Conservation (phyloP, 2,329 filamentous ascomycete genomes). For the Cercospora sojina region DNA sequence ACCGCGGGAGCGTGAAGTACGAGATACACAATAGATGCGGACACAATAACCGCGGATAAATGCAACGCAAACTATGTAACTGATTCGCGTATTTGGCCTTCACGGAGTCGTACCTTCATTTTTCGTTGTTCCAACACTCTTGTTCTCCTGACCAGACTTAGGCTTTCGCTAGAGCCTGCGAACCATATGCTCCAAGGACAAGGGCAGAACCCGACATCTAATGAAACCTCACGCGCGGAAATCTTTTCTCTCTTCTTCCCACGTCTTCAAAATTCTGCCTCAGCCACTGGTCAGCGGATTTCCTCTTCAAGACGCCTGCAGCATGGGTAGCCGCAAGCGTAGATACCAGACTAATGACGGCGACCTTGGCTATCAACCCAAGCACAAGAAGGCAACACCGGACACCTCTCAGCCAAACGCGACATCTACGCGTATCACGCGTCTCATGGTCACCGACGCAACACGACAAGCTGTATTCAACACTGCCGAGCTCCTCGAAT, state of each 20-base stretch:
- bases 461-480: constrained; percentile 1
- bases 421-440: neutral
- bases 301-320: neutral
- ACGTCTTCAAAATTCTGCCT: neutral
- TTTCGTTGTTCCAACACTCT: neutral
- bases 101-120: neutral
- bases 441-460: neutral
- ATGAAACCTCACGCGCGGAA: neutral
- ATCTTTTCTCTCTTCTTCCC: neutral
- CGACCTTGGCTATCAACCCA: neutral
- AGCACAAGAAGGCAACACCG: neutral
- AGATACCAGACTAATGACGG: neutral
- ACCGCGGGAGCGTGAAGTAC: neutral
- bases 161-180: neutral
- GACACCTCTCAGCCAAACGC: neutral
- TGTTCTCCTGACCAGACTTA: neutral
- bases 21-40: neutral
- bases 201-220: neutral
- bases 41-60: neutral
- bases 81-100: neutral
- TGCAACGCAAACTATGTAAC: neutral
- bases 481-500: constrained; percentile 6
- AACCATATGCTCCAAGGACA: neutral
- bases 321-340: neutral
- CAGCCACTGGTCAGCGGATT: neutral